Evolutionary conservation across 345 rosid species (phyloP).

Genomic region (Citrus glauca): DNA sequence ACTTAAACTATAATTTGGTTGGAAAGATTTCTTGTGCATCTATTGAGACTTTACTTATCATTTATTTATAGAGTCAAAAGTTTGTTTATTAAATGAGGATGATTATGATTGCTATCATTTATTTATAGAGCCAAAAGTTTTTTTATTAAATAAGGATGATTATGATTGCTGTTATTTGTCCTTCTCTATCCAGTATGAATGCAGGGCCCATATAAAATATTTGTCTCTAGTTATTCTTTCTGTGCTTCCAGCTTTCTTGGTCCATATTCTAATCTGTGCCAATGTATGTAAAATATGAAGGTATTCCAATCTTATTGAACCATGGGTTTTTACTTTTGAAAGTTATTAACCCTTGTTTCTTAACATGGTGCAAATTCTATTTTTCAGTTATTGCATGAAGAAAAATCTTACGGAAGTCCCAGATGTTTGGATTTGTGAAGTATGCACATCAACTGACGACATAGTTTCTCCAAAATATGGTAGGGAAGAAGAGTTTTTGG

Average conservation of each 20-base stretch:
- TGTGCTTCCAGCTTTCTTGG: neutral
- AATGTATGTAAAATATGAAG: neutral
- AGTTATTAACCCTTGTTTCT: neutral
- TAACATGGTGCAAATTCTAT: neutral
- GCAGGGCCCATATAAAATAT: neutral
- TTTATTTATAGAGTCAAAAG: neutral
- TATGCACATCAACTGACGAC: conserved; percentile 11
- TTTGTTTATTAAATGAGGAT: neutral
- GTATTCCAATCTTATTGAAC: neutral
- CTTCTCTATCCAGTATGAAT: neutral
- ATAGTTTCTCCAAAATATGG: conserved; percentile 18
- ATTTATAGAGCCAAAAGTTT: neutral
- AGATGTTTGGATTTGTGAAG: conserved; percentile 42
- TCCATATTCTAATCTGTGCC: neutral
- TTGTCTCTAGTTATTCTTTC: neutral
- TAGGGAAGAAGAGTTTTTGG: conserved; percentile 9
- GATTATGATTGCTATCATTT: neutral
- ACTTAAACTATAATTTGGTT: neutral
- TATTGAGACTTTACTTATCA: neutral
- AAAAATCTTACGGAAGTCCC: neutral
- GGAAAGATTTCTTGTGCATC: neutral
- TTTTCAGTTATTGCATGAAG: conserved; percentile 49
- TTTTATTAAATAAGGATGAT: neutral
- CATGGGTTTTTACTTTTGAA: neutral
- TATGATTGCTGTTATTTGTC: neutral